Evolutionary conservation across 2,329 filamentous ascomycete species (phyloP), one percentile per base, ranked within the genome.

Genomic region (Elsinoe fawcettii): DNA sequence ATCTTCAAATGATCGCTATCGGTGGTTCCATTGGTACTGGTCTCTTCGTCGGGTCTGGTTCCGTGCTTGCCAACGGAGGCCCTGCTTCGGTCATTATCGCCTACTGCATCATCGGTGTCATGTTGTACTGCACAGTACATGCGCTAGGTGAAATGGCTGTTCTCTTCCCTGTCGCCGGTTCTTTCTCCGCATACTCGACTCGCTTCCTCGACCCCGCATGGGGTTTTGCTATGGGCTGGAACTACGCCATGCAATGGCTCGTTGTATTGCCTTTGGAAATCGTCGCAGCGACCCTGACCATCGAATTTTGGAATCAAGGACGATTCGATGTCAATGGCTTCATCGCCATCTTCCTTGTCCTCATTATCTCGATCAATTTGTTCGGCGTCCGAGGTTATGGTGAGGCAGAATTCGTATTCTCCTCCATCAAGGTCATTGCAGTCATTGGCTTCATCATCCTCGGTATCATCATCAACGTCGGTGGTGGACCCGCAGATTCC

Each of bases 1-100:
- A 97, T 75, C 69, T 96, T 68, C 91, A 96, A 75, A 96, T 96
- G 92, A 96, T 96, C 77, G 92, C 92, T 12, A 95, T 96, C 63
- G 90, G 90, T 64, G 91, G 91, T 43, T 92, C 88, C 9, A 96
- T 96, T 66, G 67, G 67, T 51, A 66, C 67, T 41, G 68, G 68
- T 59, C 63, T 70, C 32, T 70, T 70, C 63, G 66, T 70, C 49
- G 69, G 68, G 32, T 66, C 65, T 16, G 69, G 68, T 18, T 60
- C 55, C 36, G 65, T 67, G 7, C 61, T 70, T n/a, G 61, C 64
- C 9, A 61, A 59, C 39, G 69, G 67, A 39, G 69, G 69, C 12
- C 69, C 69, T n/a, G 67, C 67, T 2, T 67, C 67, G 2, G 60
- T 70, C n/a, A 53, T 70, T 14, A 63, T 70, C 25, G 63, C 63